Percentiles rank a stretch among this genome's conserved stretches.
Evolutionary conservation across 345 rosid genomes (phyloP).

Genomic region (Erodium maritimum): DNA sequence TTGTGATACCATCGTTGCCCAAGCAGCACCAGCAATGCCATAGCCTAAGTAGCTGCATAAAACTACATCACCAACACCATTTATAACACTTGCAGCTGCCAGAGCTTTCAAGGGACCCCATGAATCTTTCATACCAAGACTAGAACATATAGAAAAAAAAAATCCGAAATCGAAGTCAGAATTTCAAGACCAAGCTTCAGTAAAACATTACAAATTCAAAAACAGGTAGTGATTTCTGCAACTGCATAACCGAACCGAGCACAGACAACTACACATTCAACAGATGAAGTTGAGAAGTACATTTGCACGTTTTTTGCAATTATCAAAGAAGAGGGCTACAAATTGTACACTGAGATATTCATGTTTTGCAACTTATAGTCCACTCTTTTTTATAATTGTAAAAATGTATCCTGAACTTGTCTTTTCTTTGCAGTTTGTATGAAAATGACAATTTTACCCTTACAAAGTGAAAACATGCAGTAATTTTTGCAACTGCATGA

Average conservation of each 20-base stretch:
- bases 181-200: too few species aligned
- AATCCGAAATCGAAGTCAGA: background rate
- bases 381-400: too few species aligned
- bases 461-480: too few species aligned
- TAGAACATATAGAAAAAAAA: constrained; percentile 6
- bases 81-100: constrained; percentile 23
- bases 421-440: too few species aligned
- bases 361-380: too few species aligned
- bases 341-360: too few species aligned
- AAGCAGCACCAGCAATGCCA: constrained; percentile 33
- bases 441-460: too few species aligned
- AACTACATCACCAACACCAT: constrained; percentile 31
- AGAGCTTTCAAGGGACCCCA: constrained; percentile 40
- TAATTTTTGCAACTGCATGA: too few species aligned
- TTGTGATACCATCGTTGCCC: constrained; percentile 41
- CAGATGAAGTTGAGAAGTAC: background rate
- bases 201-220: too few species aligned
- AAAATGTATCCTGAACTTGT: too few species aligned
- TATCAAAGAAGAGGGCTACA: too few species aligned
- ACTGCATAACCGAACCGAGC: background rate
- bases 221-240: too few species aligned
- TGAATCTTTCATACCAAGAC: constrained; percentile 43
- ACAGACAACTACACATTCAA: background rate
- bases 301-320: constrained; percentile 25
- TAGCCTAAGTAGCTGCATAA: constrained; percentile 26